phyloP scores from a whole-genome alignment of 768 basidiomycete genomes.

The Trametes punicea region DNA sequence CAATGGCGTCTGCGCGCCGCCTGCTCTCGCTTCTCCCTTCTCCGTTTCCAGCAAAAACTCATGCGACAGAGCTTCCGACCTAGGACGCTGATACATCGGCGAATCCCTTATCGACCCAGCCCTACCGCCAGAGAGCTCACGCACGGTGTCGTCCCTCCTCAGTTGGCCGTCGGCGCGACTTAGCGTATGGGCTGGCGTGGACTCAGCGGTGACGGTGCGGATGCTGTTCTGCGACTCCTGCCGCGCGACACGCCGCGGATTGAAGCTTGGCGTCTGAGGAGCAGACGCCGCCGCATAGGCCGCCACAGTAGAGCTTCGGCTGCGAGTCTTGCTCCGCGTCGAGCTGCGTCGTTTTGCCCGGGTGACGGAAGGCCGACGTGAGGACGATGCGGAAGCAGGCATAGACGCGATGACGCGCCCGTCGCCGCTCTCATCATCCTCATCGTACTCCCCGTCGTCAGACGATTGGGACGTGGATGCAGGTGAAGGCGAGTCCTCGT shows the following conservation, averaged over 20 bases:
- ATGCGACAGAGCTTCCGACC: constrained; percentile 24
- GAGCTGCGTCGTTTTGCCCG: constrained; percentile 10
- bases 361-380: neutral
- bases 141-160: constrained; percentile 20
- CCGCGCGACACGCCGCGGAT: constrained; percentile 32
- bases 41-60: constrained; percentile 19
- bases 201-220: constrained; percentile 64
- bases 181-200: constrained; percentile 29
- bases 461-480: constrained; percentile 55
- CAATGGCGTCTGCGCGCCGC: constrained; percentile 1
- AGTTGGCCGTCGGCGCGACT: constrained; percentile 15
- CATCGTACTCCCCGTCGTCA: constrained; percentile 21
- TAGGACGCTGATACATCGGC: constrained; percentile 13
- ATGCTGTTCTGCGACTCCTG: constrained; percentile 65
- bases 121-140: constrained; percentile 8
- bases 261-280: neutral
- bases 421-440: constrained; percentile 12
- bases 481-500: constrained; percentile 52
- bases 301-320: constrained; percentile 67
- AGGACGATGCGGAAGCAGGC: constrained; percentile 1
- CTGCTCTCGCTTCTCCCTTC: neutral
- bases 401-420: constrained; percentile 28
- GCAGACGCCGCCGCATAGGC: constrained; percentile 45
- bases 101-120: constrained; percentile 5
- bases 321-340: constrained; percentile 39